Conservation (phyloP, 495 filamentous ascomycete genomes). For the Trichodelitschia bisporula region DNA sequence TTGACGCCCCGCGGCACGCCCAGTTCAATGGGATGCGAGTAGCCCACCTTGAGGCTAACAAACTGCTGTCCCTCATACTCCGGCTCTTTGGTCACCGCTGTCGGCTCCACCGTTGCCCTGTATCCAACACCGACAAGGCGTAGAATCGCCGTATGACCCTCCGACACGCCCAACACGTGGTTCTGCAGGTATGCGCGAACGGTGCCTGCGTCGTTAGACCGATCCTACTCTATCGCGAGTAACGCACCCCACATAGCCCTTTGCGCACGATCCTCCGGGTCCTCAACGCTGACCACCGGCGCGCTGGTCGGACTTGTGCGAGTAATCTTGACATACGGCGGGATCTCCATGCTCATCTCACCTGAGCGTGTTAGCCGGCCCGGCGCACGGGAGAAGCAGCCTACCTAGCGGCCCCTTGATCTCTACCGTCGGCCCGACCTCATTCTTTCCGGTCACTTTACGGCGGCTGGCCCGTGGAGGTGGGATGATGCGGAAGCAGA, state of each 20-base stretch:
- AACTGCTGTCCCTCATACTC: conserved; percentile 65
- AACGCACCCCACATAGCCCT: conserved; percentile 92
- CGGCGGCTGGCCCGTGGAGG: conserved; percentile 19
- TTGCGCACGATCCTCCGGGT: conserved; percentile 41
- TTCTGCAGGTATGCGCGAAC: conserved; percentile 72
- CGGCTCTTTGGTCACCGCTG: conserved; percentile 38
- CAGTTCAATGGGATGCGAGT: conserved; percentile 82
- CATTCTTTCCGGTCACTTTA: conserved; percentile 6
- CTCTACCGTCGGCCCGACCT: conserved; percentile 32
- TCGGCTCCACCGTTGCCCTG: conserved; percentile 56
- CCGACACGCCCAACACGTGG: conserved; percentile 75
- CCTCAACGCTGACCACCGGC: conserved; percentile 37
- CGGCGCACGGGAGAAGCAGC: conserved; percentile 3
- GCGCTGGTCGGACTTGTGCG: conserved; percentile 35
- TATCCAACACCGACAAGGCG: conserved; percentile 94
- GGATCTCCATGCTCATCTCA: conserved; percentile 45
- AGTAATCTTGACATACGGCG: conserved; percentile 50
- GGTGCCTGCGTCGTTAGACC: conserved; percentile 32
- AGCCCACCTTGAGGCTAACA: conserved; percentile 82
- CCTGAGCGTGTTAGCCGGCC: conserved; percentile 18
- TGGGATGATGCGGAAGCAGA: conserved; percentile 39
- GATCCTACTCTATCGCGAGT: conserved; percentile 2
- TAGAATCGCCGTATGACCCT: conserved; percentile 83
- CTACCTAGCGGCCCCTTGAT: conserved; percentile 55
- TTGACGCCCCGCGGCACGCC: conserved; percentile 58